phyloP scores from a whole-genome alignment of 768 basidiomycete genomes.

The Tulasnella sp. region DNA sequence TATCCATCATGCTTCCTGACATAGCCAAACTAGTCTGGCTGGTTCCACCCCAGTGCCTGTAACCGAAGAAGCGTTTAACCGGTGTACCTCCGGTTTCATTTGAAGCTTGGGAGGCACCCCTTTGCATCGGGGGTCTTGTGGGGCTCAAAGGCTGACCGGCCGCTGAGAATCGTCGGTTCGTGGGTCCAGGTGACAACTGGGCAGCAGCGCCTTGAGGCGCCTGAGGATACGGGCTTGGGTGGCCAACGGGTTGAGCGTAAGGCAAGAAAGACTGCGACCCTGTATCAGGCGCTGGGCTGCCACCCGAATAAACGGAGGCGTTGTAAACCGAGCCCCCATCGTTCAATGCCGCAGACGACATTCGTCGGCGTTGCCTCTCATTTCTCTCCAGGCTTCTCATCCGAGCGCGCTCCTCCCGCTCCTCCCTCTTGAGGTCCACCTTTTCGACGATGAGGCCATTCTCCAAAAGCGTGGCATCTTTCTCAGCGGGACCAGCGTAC shows the following conservation, averaged over 20 bases:
- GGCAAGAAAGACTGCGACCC: background rate
- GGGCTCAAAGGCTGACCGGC: background rate
- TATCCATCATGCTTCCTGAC: slow-evolving; percentile 85
- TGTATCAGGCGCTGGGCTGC: slow-evolving; percentile 17
- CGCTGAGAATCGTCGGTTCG: slow-evolving; percentile 20
- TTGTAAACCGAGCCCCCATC: slow-evolving; percentile 10
- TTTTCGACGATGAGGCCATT: slow-evolving; percentile 89
- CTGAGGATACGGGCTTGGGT: background rate
- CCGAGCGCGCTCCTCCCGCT: slow-evolving; percentile 64
- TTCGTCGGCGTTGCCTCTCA: slow-evolving; percentile 55
- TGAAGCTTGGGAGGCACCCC: slow-evolving; percentile 16
- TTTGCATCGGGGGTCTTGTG: background rate
- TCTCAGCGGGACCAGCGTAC: slow-evolving; percentile 36
- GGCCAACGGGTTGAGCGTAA: background rate
- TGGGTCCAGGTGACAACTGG: slow-evolving; percentile 8
- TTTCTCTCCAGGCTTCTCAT: slow-evolving; percentile 60
- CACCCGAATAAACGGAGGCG: slow-evolving; percentile 21
- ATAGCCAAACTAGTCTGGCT: slow-evolving; percentile 78
- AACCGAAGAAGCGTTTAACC: slow-evolving; percentile 61
- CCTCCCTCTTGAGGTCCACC: slow-evolving; percentile 63
- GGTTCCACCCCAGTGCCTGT: slow-evolving; percentile 63
- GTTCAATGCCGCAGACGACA: slow-evolving; percentile 6
- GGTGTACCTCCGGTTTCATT: slow-evolving; percentile 21
- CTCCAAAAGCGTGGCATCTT: slow-evolving; percentile 76
- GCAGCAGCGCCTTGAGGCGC: background rate